A percentile compares a stretch with the other conserved stretches of the same genome.
phyloP scores from a whole-genome alignment of 345 rosid species.

The Ricinus communis region DNA sequence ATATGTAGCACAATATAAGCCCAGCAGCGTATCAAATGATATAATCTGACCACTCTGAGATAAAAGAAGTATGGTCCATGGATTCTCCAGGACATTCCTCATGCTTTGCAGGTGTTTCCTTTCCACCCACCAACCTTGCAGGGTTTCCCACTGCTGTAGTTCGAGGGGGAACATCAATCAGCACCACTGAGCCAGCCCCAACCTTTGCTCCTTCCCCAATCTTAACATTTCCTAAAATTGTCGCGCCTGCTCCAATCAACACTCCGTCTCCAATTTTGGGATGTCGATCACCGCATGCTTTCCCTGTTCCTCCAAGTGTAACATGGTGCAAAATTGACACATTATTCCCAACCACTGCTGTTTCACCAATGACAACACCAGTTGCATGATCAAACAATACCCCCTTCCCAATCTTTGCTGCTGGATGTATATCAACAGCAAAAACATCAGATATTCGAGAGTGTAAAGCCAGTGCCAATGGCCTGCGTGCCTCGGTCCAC shows the following conservation, averaged over 20 bases:
- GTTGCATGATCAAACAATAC: conserved; percentile 90
- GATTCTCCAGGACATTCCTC: conserved; percentile 91
- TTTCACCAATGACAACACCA: conserved; percentile 87
- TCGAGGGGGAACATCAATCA: conserved; percentile 71
- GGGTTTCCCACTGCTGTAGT: conserved; percentile 95
- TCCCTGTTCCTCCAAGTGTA: conserved; percentile 92
- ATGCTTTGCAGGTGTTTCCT: conserved; percentile 56
- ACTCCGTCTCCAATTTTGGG: conserved; percentile 96
- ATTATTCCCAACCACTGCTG: conserved; percentile 87
- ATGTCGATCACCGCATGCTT: conserved; percentile 74
- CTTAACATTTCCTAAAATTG: conserved; percentile 76
- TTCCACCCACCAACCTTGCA: conserved; percentile 89
- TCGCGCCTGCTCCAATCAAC: conserved; percentile 91
- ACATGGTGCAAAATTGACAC: conserved; percentile 92
- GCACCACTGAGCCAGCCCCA: conserved; percentile 90
- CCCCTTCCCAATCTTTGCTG: conserved; percentile 88
- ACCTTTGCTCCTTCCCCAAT: conserved; percentile 91
- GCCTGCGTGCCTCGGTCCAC: conserved; percentile 73
- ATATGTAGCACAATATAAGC: background rate
- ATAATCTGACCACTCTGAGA: conserved; percentile 92
- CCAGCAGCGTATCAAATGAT: conserved; percentile 35
- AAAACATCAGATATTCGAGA: conserved; percentile 93
- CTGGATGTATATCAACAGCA: conserved; percentile 94
- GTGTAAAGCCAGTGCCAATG: conserved; percentile 86
- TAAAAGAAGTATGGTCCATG: conserved; percentile 96